Evolutionary conservation across 352 stramenopile genomes (phyloP).

Genomic region (Phytopythium vexans): DNA sequence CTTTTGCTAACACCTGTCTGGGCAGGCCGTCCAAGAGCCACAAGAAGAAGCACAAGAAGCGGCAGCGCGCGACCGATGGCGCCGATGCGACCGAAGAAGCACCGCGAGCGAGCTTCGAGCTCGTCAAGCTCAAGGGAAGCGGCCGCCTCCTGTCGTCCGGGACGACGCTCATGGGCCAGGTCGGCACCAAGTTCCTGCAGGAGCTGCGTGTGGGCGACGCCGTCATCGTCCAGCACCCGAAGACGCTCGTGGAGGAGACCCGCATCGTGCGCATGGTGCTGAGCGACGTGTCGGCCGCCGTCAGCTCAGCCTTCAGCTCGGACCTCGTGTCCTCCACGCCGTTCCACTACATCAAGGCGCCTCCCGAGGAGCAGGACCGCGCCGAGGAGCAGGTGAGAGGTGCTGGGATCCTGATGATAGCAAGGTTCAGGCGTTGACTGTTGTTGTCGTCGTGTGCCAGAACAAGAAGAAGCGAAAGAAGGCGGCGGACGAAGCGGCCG

Average conservation of each 20-base stretch:
- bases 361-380: slow-evolving; percentile 50
- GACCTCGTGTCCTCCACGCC: slow-evolving; percentile 86
- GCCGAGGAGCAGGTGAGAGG: slow-evolving; percentile 29
- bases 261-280: slow-evolving; percentile 90
- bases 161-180: slow-evolving; percentile 85
- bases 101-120: slow-evolving; percentile 46
- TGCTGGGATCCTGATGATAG: not conserved
- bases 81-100: slow-evolving; percentile 8
- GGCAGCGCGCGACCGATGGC: slow-evolving; percentile 23
- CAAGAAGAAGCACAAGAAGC: slow-evolving; percentile 48
- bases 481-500: slow-evolving; percentile 51
- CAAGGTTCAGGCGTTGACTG: not conserved
- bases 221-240: slow-evolving; percentile 88
- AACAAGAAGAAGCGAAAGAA: slow-evolving; percentile 50
- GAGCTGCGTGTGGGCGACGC: slow-evolving; percentile 82
- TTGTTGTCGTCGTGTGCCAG: not conserved
- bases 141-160: slow-evolving; percentile 83
- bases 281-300: slow-evolving; percentile 78
- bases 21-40: slow-evolving; percentile 36
- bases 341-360: slow-evolving; percentile 88
- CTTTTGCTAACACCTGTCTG: not conserved
- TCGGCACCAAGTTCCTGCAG: slow-evolving; percentile 79
- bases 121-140: slow-evolving; percentile 74
- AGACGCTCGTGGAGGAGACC: slow-evolving; percentile 79
- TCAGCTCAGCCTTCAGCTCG: slow-evolving; percentile 87